phyloP scores from a whole-genome alignment of 2,329 filamentous ascomycete species.

The Colletotrichum sp. region DNA sequence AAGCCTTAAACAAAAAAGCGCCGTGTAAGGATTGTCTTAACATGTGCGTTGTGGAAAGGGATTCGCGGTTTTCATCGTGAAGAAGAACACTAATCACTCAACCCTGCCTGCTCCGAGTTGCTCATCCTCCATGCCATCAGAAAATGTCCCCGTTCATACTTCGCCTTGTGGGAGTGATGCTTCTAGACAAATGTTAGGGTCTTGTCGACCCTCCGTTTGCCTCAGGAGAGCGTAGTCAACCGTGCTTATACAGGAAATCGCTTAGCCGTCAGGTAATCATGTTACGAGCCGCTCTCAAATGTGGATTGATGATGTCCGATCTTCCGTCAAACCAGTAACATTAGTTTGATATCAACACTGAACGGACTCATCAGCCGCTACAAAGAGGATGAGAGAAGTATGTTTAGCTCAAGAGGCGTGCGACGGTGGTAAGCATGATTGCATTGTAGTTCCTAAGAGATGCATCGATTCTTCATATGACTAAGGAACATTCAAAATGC shows the following conservation, averaged over 20 bases:
- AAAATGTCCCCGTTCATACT: not conserved
- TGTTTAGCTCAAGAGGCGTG: not conserved
- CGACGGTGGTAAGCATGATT: not conserved
- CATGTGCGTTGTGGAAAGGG: no score
- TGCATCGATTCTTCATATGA: not conserved
- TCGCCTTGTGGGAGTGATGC: not conserved
- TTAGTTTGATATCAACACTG: not conserved
- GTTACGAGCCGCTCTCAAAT: not conserved
- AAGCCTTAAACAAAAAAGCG: no score
- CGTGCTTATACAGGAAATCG: not conserved
- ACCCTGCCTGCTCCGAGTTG: not conserved
- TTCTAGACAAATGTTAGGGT: not conserved
- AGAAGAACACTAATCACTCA: not conserved
- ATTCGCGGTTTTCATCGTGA: not conserved
- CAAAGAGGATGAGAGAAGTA: not conserved
- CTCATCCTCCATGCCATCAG: not conserved
- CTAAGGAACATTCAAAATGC: not conserved
- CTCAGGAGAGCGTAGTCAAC: not conserved
- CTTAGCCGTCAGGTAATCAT: not conserved
- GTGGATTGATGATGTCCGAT: rapidly evolving
- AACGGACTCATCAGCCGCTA: no score
- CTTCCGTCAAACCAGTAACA: not conserved
- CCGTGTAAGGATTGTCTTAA: no score
- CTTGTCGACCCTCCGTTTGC: not conserved
- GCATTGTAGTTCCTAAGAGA: rapidly evolving